Evolutionary conservation across 2,329 filamentous ascomycete genomes (phyloP).

Genomic region (Aspergillus fijiensis): DNA sequence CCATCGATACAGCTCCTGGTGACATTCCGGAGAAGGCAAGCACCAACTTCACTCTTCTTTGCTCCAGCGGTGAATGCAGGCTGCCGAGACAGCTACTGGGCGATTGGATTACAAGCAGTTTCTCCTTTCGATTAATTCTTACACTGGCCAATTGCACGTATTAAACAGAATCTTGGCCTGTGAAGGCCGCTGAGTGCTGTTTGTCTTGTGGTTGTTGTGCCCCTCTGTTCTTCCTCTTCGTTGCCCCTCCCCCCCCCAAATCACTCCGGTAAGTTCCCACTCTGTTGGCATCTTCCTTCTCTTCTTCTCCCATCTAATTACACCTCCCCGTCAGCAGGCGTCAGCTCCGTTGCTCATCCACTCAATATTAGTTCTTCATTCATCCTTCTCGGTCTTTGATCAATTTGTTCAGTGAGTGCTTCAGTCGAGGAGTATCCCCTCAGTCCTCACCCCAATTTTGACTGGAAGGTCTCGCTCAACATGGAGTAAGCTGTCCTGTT

Average conservation of each 20-base stretch:
- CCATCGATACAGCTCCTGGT: not conserved
- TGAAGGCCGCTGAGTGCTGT: not conserved
- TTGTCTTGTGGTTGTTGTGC: not conserved
- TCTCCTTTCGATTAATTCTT: not conserved
- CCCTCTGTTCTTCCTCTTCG: not conserved
- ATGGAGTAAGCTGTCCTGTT: slow-evolving; percentile 18
- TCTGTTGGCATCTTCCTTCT: not conserved
- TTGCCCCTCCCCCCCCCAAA: not conserved
- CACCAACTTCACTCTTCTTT: not conserved
- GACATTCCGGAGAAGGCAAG: not conserved
- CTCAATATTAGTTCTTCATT: not conserved
- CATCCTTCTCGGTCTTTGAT: not conserved
- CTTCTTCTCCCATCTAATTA: not conserved
- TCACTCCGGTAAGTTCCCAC: not conserved
- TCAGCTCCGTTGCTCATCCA: not conserved
- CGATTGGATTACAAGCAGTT: not conserved
- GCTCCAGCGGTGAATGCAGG: not conserved
- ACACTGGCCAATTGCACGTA: not conserved
- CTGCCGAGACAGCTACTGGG: not conserved
- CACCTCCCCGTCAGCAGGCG: no score
- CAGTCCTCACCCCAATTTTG: not conserved
- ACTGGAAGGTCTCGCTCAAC: not conserved
- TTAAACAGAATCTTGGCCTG: not conserved
- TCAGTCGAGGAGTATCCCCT: not conserved
- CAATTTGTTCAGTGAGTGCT: not conserved